Conservation (phyloP, 139 green algal genomes). For the Closterium sp. region DNA sequence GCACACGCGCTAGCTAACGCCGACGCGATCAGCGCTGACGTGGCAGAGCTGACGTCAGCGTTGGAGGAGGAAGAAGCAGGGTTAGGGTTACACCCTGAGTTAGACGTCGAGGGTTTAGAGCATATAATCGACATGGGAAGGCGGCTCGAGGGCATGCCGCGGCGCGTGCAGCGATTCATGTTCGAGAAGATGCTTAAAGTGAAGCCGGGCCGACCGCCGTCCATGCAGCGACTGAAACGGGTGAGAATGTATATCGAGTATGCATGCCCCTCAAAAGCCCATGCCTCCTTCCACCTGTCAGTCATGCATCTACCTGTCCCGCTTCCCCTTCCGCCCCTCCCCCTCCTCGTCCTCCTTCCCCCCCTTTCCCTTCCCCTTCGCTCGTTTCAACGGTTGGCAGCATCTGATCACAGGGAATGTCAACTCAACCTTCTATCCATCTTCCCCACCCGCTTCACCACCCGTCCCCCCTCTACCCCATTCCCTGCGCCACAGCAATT, state of each 20-base stretch:
- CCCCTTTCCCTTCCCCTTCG: neutral
- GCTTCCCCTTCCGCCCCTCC: too few relatives aligned
- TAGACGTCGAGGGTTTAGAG: neutral
- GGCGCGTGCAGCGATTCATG: constrained; percentile 29
- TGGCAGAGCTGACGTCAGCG: neutral
- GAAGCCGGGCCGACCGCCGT: constrained; percentile 16
- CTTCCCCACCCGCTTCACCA: neutral
- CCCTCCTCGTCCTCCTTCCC: neutral
- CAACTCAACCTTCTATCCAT: neutral
- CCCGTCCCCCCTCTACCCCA: neutral
- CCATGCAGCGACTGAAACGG: neutral
- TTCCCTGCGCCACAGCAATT: constrained; percentile 19
- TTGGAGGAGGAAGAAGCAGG: neutral
- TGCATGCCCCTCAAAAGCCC: neutral
- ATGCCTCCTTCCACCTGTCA: neutral
- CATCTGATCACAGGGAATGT: too few relatives aligned
- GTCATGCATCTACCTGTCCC: too few relatives aligned
- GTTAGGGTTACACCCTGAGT: neutral
- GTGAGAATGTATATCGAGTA: constrained; percentile 3
- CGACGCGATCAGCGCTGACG: neutral
- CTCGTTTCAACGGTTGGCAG: too few relatives aligned
- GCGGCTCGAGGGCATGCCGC: constrained; percentile 17
- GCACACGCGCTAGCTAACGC: neutral
- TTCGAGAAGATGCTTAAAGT: constrained; percentile 46
- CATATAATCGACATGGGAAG: constrained; percentile 5